Evolutionary conservation across 768 basidiomycete species (phyloP), one percentile per base, ranked within the genome.

Genomic region (Pulveroboletus sp.): DNA sequence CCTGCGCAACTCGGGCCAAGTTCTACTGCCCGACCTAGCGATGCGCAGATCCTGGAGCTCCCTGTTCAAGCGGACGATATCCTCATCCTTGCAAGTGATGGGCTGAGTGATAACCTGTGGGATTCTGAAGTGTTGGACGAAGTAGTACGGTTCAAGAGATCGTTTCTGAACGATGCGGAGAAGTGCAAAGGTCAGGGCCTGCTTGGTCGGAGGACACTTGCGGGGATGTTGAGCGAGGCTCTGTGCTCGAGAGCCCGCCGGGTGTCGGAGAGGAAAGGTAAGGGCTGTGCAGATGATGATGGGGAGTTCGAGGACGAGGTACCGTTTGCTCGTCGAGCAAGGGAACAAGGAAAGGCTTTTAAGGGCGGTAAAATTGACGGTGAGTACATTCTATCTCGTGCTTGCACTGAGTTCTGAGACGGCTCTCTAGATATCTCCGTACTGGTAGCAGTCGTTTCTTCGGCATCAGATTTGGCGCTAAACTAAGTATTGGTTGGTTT

Each of bases 101-200:
- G 90, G 2, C 71, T 93, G 43, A 81, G 82, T 54, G 91, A 93
- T 66, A 93, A 93, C 60, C 70, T 93, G 21, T 93, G 91, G 86
- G 89, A 92, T 58, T 83, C 85, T 58, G 90, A 93, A 52, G 80
- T 93, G 15, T 68, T 93, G 14, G 91, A 93, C 52, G 91, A 92
- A 64, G 83, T 89, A 21, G 67, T 75, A 14, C 72, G 82, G 33
- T 82, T 87, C 66, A 75, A 76, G 46, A 62, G 59, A 38, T 67
- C 69, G 15, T 73, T 71, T 50, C 49, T 67, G 59, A 61, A 56
- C 51, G 53, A 69, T 32, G 17, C 36, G 14, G 41, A 55, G 5
- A 52, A 48, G 6, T 49, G 57, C 8, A 46, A 35, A 9, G 57
- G 59, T 35, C 53, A 55, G 27, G 58, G 62, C 28, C 37, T 72